Percentiles rank a stretch among this genome's conserved stretches.
phyloP scores from a whole-genome alignment of 352 stramenopile species.

The Blastocystis sp. region DNA sequence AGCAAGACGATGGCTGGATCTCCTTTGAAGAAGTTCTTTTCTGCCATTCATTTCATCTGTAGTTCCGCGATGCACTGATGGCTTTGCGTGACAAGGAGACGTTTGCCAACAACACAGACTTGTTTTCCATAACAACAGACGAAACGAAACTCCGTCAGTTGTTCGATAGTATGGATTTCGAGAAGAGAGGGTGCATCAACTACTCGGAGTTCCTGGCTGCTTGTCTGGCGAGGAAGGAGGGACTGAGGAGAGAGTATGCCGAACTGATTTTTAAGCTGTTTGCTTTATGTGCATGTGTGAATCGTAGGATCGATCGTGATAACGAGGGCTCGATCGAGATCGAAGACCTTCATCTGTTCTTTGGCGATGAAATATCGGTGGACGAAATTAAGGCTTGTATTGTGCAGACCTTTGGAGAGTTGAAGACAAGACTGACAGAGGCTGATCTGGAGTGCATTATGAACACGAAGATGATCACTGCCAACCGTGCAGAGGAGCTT shows the following conservation, averaged over 20 bases:
- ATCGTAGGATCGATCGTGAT: slow-evolving; percentile 43
- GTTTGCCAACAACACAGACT: slow-evolving; percentile 23
- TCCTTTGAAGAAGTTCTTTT: slow-evolving; percentile 50
- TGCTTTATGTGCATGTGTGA: background rate
- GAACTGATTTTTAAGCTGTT: slow-evolving; percentile 55
- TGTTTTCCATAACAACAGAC: slow-evolving; percentile 36
- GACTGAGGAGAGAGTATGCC: slow-evolving; percentile 9
- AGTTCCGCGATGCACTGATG: slow-evolving; percentile 48
- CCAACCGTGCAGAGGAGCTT: slow-evolving; percentile 34
- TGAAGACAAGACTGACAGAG: slow-evolving; percentile 28
- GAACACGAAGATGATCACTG: slow-evolving; percentile 55
- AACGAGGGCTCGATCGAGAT: slow-evolving; percentile 40
- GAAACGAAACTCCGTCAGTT: slow-evolving; percentile 34
- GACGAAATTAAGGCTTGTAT: slow-evolving; percentile 55
- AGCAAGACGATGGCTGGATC: slow-evolving; percentile 31
- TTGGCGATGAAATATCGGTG: slow-evolving; percentile 34
- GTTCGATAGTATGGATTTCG: slow-evolving; percentile 45
- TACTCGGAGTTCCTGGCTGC: slow-evolving; percentile 52
- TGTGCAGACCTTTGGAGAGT: slow-evolving; percentile 46
- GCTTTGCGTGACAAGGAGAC: slow-evolving; percentile 22
- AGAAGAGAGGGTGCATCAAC: slow-evolving; percentile 4
- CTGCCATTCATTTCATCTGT: background rate
- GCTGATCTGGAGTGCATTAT: slow-evolving; percentile 45
- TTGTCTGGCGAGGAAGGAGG: slow-evolving; percentile 42
- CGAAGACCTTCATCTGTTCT: slow-evolving; percentile 54